Conservation (phyloP, 257 asterid species). For the Solanum chmielewskii region DNA sequence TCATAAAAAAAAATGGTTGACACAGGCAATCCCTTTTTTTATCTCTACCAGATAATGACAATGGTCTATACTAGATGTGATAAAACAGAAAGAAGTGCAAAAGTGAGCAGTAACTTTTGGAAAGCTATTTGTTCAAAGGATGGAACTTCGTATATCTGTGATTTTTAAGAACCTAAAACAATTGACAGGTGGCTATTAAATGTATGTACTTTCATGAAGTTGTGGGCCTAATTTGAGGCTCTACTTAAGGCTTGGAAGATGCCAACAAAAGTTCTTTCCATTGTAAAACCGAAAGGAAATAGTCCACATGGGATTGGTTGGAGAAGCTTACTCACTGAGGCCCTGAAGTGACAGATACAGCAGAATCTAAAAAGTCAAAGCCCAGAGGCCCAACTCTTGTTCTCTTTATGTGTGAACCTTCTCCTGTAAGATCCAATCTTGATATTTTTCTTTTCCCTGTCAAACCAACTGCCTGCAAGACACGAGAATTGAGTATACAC, state of each 20-base stretch:
- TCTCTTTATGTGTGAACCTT: constrained; percentile 44
- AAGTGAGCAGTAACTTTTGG: neutral
- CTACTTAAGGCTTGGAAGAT: neutral
- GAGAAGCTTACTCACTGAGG: constrained; percentile 97
- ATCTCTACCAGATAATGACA: neutral
- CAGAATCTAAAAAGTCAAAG: constrained; percentile 86
- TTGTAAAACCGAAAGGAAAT: neutral
- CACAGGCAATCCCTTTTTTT: neutral
- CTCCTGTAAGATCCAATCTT: constrained; percentile 71
- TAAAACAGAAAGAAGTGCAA: neutral
- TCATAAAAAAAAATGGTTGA: neutral
- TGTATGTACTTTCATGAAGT: neutral
- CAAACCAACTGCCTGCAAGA: constrained; percentile 51
- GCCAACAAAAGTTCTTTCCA: neutral
- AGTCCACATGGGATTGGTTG: constrained; percentile 4
- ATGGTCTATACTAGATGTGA: neutral
- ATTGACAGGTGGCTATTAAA: neutral
- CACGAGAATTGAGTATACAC: neutral
- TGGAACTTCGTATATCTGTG: neutral
- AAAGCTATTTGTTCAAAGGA: neutral
- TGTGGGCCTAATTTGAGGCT: neutral
- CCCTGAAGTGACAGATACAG: constrained; percentile 64
- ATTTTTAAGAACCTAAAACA: neutral
- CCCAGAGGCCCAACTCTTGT: constrained; percentile 92
- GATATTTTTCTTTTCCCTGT: constrained; percentile 37